These are phyloP conservation scores for Borealophlyctis nickersoniae DNA, from an alignment of 192 early-diverging fungal genomes.

Conservation along the genomic window DNA sequence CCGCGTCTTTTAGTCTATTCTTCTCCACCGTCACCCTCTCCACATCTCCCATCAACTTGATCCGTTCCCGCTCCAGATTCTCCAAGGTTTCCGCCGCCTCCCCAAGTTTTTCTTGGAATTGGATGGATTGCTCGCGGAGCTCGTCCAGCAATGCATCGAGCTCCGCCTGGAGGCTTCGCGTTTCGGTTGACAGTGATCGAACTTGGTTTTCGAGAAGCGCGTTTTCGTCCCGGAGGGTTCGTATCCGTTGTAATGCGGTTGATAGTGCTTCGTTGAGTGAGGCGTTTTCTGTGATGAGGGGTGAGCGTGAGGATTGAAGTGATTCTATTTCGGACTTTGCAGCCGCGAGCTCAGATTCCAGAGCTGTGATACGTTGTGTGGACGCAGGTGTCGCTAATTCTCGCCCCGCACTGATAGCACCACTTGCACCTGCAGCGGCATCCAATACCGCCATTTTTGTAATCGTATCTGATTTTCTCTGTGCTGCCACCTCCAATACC, in stretches of 20 bases:
- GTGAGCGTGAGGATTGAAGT: too few relatives aligned
- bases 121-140: not conserved
- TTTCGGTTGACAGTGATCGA: not conserved
- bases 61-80: too few relatives aligned
- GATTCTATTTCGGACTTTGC: too few relatives aligned
- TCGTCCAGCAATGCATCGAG: not conserved
- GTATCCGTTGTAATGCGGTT: not conserved
- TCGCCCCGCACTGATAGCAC: too few relatives aligned
- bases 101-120: not conserved
- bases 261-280: not conserved
- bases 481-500: too few relatives aligned
- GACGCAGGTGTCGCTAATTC: too few relatives aligned
- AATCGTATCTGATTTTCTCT: too few relatives aligned
- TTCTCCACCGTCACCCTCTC: not conserved
- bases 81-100: not conserved
- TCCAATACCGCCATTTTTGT: too few relatives aligned
- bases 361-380: too few relatives aligned
- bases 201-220: not conserved
- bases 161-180: not conserved
- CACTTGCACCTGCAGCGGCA: too few relatives aligned
- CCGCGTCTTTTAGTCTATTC: not conserved
- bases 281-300: not conserved
- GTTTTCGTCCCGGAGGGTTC: not conserved
- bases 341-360: too few relatives aligned
- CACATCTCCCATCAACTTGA: not conserved